Conservation (phyloP, 192 early-diverging fungal species). For the Podila verticillata region DNA sequence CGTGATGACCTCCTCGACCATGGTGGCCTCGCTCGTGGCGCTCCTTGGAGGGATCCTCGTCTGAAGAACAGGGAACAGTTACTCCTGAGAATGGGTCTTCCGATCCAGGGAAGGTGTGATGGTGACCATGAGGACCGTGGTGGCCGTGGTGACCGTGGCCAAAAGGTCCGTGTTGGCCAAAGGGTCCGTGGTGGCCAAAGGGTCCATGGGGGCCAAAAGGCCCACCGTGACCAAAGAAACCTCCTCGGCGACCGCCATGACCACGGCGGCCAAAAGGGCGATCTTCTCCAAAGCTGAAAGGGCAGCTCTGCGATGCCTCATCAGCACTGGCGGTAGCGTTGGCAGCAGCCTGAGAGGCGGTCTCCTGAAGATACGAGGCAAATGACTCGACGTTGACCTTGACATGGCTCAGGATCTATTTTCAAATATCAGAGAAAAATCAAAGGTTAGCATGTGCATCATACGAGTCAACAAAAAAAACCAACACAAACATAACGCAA, state of each 20-base stretch:
- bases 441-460: background rate
- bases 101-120: background rate
- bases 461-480: background rate
- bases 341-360: background rate
- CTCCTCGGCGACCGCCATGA: background rate
- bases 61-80: background rate
- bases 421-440: background rate
- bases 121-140: background rate
- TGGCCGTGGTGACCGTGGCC: background rate
- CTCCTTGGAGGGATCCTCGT: background rate
- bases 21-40: conserved; percentile 1
- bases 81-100: conserved; percentile 25
- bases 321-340: conserved; percentile 16
- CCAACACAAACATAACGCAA: background rate
- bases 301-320: conserved; percentile 12
- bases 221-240: conserved; percentile 8
- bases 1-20: conserved; percentile 11
- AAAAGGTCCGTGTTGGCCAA: background rate
- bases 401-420: conserved; percentile 27
- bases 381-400: conserved; percentile 45
- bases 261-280: conserved; percentile 17
- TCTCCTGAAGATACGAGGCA: conserved; percentile 29
- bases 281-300: conserved; percentile 18
- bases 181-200: background rate
- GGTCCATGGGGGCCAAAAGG: background rate